Evolutionary conservation across 441 rosid genomes (phyloP).

Genomic region (Cnidoscolus chayamansa): DNA sequence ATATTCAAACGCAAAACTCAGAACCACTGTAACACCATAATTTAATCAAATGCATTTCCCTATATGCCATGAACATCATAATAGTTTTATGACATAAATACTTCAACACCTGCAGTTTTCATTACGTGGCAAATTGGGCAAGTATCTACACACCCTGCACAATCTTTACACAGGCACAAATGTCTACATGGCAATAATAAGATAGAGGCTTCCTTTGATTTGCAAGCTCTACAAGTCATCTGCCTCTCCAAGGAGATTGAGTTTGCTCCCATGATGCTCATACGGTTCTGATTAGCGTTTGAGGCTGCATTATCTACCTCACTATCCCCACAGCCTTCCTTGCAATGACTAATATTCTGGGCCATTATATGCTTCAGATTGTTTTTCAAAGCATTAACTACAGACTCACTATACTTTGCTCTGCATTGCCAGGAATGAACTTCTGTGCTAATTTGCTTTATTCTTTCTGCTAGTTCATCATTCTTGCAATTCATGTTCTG

Average conservation of each 20-base stretch:
- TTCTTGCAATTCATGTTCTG: constrained; percentile 57
- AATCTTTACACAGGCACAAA: constrained; percentile 62
- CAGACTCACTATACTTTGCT: constrained; percentile 63
- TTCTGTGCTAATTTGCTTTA: constrained; percentile 51
- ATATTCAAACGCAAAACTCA: not conserved
- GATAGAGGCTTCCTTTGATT: constrained; percentile 43
- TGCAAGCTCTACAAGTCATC: constrained; percentile 50
- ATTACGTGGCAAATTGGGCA: constrained; percentile 57
- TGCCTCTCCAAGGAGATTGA: constrained; percentile 24
- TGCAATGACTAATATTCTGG: constrained; percentile 36
- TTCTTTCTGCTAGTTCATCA: constrained; percentile 52
- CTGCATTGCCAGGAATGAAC: constrained; percentile 62
- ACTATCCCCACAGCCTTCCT: constrained; percentile 72
- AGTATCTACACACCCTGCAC: constrained; percentile 39
- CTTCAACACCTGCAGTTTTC: constrained; percentile 52
- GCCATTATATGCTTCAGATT: constrained; percentile 60
- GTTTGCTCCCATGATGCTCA: constrained; percentile 21
- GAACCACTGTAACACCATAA: not conserved
- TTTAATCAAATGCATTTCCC: not conserved
- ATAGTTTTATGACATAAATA: constrained; percentile 27
- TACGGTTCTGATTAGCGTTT: constrained; percentile 40
- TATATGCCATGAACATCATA: not conserved
- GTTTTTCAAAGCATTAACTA: constrained; percentile 50
- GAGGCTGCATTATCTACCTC: constrained; percentile 61
- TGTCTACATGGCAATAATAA: constrained; percentile 62